These are phyloP conservation scores for Globisporangium abappressorium DNA, from an alignment of 352 stramenopile genomes.

Conservation along the genomic window DNA sequence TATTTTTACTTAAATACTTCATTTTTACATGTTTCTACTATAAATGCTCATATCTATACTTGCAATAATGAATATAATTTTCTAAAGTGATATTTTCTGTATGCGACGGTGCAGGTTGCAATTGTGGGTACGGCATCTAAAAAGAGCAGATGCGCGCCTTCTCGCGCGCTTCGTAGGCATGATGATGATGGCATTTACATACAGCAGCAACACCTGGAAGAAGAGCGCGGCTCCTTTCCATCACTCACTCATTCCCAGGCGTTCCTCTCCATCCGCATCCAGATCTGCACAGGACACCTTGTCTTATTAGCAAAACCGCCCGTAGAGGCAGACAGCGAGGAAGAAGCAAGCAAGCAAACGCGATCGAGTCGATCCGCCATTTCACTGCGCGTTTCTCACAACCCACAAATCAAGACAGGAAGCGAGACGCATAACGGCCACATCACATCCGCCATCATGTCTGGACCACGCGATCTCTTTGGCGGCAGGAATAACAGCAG, in stretches of 20 bases:
- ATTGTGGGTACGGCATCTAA: slow-evolving; percentile 11
- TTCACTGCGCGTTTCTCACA: slow-evolving; percentile 5
- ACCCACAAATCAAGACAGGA: neutral
- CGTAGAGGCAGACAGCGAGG: neutral
- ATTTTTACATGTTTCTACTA: neutral
- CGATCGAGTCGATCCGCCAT: neutral
- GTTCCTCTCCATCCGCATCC: neutral
- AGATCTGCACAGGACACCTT: neutral
- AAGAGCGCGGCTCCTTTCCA: neutral
- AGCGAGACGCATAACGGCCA: neutral
- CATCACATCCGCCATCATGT: neutral
- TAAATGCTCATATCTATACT: too few species aligned
- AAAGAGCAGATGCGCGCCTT: neutral
- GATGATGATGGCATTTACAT: neutral
- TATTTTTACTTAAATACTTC: neutral
- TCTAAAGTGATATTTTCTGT: neutral
- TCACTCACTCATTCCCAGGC: neutral
- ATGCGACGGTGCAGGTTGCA: neutral
- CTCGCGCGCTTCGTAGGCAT: neutral
- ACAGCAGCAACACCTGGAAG: neutral
- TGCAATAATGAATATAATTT: neutral
- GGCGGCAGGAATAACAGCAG: neutral
- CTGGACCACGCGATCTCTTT: slow-evolving; percentile 9
- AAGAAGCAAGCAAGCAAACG: neutral
- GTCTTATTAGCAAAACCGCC: too few species aligned